Evolutionary conservation across 1,284 basidiomycete genomes (phyloP).

Genomic region (Irpex sp.): DNA sequence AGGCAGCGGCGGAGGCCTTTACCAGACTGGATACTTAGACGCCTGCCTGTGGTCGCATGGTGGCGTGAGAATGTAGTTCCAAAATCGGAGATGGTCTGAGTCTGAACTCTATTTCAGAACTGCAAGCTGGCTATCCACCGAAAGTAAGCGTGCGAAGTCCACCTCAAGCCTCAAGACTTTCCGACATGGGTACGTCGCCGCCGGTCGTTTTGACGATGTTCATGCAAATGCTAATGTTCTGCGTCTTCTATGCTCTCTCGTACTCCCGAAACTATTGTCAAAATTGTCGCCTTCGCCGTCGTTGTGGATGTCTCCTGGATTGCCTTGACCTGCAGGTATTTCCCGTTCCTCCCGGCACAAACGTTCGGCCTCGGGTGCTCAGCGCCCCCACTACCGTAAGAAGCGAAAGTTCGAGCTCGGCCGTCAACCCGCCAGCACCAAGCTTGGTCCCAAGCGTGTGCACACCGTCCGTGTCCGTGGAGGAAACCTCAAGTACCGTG

Average conservation of each 20-base stretch:
- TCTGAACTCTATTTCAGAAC: constrained; percentile 28
- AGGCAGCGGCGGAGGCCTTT: background rate
- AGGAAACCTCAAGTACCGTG: constrained; percentile 91
- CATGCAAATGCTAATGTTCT: constrained; percentile 6
- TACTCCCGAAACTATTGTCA: constrained; percentile 1
- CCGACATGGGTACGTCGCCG: constrained; percentile 34
- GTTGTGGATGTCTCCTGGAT: background rate
- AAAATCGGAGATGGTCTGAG: constrained; percentile 20
- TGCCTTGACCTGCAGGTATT: constrained; percentile 61
- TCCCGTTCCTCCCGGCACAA: constrained; percentile 94
- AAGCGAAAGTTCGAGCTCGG: constrained; percentile 99
- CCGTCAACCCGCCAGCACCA: constrained; percentile 94
- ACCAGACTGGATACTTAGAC: background rate
- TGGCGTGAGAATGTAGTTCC: constrained; percentile 6
- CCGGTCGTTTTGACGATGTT: constrained; percentile 9
- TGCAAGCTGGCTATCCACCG: constrained; percentile 30
- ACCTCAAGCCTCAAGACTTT: constrained; percentile 34
- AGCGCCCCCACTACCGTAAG: constrained; percentile 95
- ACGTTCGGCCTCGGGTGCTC: constrained; percentile 88
- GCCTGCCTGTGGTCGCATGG: background rate
- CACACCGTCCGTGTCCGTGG: constrained; percentile 92
- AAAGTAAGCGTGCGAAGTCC: constrained; percentile 20
- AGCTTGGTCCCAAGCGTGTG: constrained; percentile 89
- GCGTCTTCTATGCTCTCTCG: constrained; percentile 2
- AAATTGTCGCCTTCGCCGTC: background rate